Evolutionary conservation across 352 stramenopile genomes (phyloP), one percentile per base, ranked within the genome.

Genomic region (Thraustochytrium aureum): DNA sequence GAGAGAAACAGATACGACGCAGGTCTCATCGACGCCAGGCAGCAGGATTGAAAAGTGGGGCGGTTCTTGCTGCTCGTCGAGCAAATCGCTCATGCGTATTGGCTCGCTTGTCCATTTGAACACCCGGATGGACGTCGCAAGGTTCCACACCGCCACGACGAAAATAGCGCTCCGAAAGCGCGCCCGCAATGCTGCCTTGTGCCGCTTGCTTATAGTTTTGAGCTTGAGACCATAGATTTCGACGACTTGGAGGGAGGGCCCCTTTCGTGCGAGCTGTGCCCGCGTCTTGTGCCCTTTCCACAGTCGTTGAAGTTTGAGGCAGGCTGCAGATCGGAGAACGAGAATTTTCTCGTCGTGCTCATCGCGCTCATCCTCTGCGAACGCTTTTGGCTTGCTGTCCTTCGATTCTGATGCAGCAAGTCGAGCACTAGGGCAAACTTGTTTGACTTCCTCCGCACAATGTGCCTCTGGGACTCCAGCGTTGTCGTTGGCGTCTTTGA

Each of bases 201-300:
- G n/a, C n/a, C n/a, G n/a, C 10, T 52, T 52, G 43, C 43, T 22
- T 10, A 52, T 52, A 10, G 10, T 22, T 52, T 52, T 22, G 43
- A 52, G 10, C 10, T 10, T 52, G 43, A 52, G 10, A 22, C 43
- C 43, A 52, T 52, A 20, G 56, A 79, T 45, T 39, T 79, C 69
- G 4, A 79, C 2, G 14, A 79, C 69, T 30, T 79, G 69, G 0
- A 73, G 39, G 4, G 35, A 4, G 14, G 69, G 37, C 6, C 3
- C 7, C 5, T 17, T 30, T 4, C 37, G 50, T 20, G 2, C 6
- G 3, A 67, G 39, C n/a, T 33, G 7, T 3, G 39, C 26, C 20
- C 69, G 50, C 2, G 69, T 50, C 35, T 54, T 54, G 56, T 79
- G 69, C 20, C 69, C 69, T 41, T 79, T 79, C 69, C 69, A 79